Base-by-base conservation (phyloP, 2,329 filamentous ascomycete species). In the Alternaria hordeiaustralica region DNA sequence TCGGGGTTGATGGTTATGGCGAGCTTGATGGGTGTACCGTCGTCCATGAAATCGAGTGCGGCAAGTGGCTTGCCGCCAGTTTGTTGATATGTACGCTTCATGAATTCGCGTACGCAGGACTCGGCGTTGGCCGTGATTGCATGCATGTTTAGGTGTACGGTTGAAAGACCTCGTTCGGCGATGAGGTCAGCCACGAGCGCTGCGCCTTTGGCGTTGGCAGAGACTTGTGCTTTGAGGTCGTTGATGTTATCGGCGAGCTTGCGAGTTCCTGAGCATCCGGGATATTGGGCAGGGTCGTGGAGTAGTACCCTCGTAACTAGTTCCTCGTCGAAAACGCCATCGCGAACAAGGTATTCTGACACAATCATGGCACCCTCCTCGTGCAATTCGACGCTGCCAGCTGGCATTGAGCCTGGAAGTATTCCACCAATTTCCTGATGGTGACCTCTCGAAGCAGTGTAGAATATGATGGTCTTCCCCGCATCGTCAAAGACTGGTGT, bases 351-450 rank as follows among this genome's bases (percentile, higher is more conserved):
- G 10, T 63, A 81, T 60, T 82, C 79, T 1, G 81, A 80, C 54
- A 83, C 79, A 10, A 85, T 83, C 0, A 80, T 79, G 0, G 82
- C 82, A 7, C 83, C 83, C 67, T 85, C 83, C 65, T 85, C 80
- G 77, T 80, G 84, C 2, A 85, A 70, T 51, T 83, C 81, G 0
- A 79, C 83, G 4, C 81, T 83, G 25, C 82, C 83, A 2, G 83
- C 81, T 2, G 79, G 79, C 78, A 82, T 81, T 3, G 78, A 80
- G 0, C 73, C 74, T 0, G 75, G 72, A 2, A 70, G 63, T 9
- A 77, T 72, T 23, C 75, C 75, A 30, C 75, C 75, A 45, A 77
- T 76, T 33, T 77, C 74, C 3, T 64, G 64, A 46, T 77, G 74
- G 47, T 77, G 74, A 3, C 73, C 74, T 10, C 74, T 59, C 0